Conservation (phyloP, 1,139 yeast species). For the Blastobotrys indianensis region DNA sequence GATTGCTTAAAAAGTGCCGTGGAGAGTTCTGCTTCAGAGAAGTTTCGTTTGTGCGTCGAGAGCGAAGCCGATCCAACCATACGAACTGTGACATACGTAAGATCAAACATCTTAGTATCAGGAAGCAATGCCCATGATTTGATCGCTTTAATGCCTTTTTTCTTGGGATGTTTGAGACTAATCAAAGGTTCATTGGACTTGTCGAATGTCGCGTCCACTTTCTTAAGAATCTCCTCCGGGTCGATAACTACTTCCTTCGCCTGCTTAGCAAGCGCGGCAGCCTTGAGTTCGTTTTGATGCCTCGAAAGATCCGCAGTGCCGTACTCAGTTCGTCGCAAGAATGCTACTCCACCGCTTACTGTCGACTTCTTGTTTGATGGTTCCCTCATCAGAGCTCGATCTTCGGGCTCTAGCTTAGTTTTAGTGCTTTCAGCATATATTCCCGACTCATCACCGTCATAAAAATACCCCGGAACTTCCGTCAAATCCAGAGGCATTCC, state of each 20-base stretch:
- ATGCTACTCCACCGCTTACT: constrained; percentile 46
- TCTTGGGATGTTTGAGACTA: constrained; percentile 66
- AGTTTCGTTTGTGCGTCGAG: constrained; percentile 40
- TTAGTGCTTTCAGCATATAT: constrained; percentile 28
- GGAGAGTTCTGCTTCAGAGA: constrained; percentile 43
- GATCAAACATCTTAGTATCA: constrained; percentile 83
- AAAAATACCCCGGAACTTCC: constrained; percentile 62
- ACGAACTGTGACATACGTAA: constrained; percentile 63
- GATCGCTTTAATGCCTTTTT: constrained; percentile 67
- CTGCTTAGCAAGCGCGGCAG: constrained; percentile 22
- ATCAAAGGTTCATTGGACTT: constrained; percentile 44
- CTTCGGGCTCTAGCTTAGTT: constrained; percentile 60
- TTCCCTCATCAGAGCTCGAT: constrained; percentile 70
- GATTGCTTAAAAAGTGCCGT: constrained; percentile 73
- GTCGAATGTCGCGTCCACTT: constrained; percentile 75
- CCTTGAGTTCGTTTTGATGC: constrained; percentile 30
- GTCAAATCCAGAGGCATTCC: constrained; percentile 80
- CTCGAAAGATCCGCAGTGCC: constrained; percentile 44
- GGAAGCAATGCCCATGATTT: constrained; percentile 79
- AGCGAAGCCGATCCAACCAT: constrained; percentile 74
- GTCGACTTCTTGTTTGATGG: constrained; percentile 41
- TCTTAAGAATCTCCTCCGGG: constrained; percentile 57
- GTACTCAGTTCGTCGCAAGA: constrained; percentile 91
- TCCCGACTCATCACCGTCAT: constrained; percentile 49
- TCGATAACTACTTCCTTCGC: constrained; percentile 35